A percentile compares a stretch with the other conserved stretches of the same genome.
Conservation (phyloP, 768 basidiomycete species). For the Lactarius pseudohatsudake region DNA sequence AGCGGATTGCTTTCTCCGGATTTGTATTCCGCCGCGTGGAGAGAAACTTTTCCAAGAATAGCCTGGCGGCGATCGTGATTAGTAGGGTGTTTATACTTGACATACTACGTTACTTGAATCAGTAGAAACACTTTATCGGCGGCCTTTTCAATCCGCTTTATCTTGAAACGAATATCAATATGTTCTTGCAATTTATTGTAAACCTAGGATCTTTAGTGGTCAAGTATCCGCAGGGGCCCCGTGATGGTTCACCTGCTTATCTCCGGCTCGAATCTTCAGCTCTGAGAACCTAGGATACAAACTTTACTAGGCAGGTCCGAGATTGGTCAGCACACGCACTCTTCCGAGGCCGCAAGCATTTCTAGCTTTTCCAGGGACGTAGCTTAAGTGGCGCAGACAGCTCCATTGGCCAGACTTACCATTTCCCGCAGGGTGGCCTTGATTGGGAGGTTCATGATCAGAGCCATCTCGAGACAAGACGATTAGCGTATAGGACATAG, state of each 20-base stretch:
- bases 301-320: not conserved
- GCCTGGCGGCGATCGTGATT: conserved; percentile 47
- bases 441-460: conserved; percentile 59
- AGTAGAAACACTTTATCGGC: conserved; percentile 79
- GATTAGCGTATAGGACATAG: conserved; percentile 9
- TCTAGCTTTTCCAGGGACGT: conserved; percentile 27
- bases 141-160: conserved; percentile 67
- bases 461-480: conserved; percentile 52
- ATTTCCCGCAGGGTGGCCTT: conserved; percentile 62
- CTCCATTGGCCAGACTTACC: conserved; percentile 40
- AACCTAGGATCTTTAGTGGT: conserved; percentile 35
- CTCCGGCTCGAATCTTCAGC: conserved; percentile 67
- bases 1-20: conserved; percentile 67
- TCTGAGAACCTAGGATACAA: conserved; percentile 56
- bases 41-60: conserved; percentile 65
- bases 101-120: conserved; percentile 56
- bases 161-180: conserved; percentile 75
- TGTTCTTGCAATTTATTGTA: conserved; percentile 70
- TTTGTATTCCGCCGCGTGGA: conserved; percentile 69
- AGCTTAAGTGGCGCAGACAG: not conserved
- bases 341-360: conserved; percentile 25
- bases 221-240: not conserved
- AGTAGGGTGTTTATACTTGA: conserved; percentile 9
- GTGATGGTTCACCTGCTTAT: conserved; percentile 56
- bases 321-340: conserved; percentile 31